These are phyloP conservation scores for Ciborinia camelliae DNA, from an alignment of 2,329 filamentous ascomycete species.

Conservation along the genomic window DNA sequence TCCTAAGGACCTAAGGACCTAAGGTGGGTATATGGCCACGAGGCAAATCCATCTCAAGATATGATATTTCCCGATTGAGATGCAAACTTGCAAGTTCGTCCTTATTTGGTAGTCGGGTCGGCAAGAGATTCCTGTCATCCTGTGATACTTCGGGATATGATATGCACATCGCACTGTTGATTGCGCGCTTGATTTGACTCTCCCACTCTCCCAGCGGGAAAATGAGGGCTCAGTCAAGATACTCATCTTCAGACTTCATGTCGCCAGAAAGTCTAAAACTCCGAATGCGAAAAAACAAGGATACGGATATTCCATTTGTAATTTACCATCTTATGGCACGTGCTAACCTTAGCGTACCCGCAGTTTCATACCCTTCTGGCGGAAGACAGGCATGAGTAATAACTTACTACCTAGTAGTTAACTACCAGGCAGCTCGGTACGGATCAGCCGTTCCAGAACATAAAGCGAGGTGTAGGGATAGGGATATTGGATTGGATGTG, in stretches of 20 bases:
- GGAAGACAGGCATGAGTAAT: too few species aligned
- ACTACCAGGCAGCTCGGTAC: constrained; percentile 29
- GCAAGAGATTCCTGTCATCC: constrained; percentile 13
- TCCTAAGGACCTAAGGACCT: too few species aligned
- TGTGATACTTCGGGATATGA: constrained; percentile 27
- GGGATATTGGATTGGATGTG: too few species aligned
- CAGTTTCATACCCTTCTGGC: too few species aligned
- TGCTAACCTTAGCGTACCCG: too few species aligned
- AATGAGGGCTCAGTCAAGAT: too few species aligned
- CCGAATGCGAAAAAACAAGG: neutral
- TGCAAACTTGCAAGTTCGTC: constrained; percentile 12
- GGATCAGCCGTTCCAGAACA: constrained; percentile 28
- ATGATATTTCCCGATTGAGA: constrained; percentile 17
- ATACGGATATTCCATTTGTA: too few species aligned
- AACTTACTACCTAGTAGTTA: constrained; percentile 1
- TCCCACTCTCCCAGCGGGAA: neutral
- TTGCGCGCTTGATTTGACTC: constrained; percentile 21
- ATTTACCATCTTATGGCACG: too few species aligned
- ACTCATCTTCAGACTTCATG: too few species aligned
- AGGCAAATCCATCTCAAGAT: constrained; percentile 17
- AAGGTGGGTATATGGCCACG: constrained; percentile 19
- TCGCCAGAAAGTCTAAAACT: too few species aligned
- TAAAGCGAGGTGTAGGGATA: constrained; percentile 23
- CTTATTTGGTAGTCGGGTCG: constrained; percentile 10
- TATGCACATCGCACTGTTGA: constrained; percentile 33